Conservation (phyloP, 1,284 basidiomycete species). For the Melampsora larici-populina region DNA sequence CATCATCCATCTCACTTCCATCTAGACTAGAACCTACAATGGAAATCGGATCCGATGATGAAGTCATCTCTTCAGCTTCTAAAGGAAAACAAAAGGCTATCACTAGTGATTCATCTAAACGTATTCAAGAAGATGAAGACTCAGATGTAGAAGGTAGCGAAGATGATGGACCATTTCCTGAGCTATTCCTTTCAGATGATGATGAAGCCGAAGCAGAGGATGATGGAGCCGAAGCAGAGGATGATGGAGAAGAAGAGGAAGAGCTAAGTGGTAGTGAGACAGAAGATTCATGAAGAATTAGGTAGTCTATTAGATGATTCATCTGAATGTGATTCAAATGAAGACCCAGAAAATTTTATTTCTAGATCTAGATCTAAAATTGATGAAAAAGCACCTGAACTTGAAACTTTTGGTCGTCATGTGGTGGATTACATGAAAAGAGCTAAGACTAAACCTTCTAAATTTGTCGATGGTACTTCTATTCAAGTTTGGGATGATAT, state of each 20-base stretch:
- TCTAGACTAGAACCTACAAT: not conserved
- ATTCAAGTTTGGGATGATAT: conserved; percentile 84
- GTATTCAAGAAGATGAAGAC: conserved; percentile 44
- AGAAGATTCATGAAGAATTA: conserved; percentile 35
- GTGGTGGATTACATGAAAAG: conserved; percentile 53
- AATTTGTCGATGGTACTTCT: conserved; percentile 74
- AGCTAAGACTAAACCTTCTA: conserved; percentile 61
- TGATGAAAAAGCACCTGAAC: conserved; percentile 56
- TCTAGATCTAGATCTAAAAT: conserved; percentile 53
- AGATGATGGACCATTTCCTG: conserved; percentile 57
- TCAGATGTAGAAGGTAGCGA: conserved; percentile 46
- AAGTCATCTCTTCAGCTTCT: not conserved
- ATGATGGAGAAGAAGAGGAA: conserved; percentile 44
- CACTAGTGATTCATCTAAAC: not conserved
- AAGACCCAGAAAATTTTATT: conserved; percentile 45
- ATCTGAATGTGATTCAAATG: not conserved
- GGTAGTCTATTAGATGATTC: conserved; percentile 36
- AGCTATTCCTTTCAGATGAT: conserved; percentile 55
- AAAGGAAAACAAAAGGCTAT: not conserved
- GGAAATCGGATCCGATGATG: not conserved
- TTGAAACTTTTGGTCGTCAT: conserved; percentile 65
- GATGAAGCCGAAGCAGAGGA: conserved; percentile 45
- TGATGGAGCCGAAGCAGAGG: conserved; percentile 34
- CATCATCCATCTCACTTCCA: not conserved
- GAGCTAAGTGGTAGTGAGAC: conserved; percentile 7